These are phyloP conservation scores for Verticillium alfalfae DNA, from an alignment of 2,329 filamentous ascomycete species.

Conservation along the genomic window DNA sequence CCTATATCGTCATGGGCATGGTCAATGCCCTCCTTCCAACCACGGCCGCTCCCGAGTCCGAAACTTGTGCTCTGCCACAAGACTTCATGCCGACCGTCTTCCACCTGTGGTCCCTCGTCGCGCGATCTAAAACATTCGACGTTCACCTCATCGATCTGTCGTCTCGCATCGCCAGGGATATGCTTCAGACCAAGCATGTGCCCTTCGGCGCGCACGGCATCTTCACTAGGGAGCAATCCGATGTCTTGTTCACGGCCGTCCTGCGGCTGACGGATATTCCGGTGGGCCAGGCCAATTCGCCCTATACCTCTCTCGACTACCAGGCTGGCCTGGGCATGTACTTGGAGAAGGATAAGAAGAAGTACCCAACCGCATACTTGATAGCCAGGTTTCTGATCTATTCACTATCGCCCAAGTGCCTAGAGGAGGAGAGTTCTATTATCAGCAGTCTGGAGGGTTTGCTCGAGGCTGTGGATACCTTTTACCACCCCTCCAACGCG, in stretches of 20 bases:
- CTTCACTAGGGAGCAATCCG: conserved; percentile 86
- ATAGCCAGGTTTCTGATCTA: conserved; percentile 90
- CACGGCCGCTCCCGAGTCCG: conserved; percentile 64
- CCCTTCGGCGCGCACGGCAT: conserved; percentile 83
- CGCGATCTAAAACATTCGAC: conserved; percentile 82
- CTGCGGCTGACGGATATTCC: conserved; percentile 89
- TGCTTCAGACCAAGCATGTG: conserved; percentile 67
- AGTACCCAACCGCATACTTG: conserved; percentile 86
- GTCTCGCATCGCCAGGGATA: conserved; percentile 81
- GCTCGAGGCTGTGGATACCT: conserved; percentile 93
- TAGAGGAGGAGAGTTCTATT: conserved; percentile 73
- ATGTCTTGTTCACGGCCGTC: conserved; percentile 87
- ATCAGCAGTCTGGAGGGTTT: conserved; percentile 82
- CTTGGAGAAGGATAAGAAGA: conserved; percentile 87
- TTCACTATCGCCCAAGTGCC: conserved; percentile 80
- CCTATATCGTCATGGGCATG: conserved; percentile 85
- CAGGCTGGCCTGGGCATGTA: conserved; percentile 78
- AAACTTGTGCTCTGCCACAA: conserved; percentile 74
- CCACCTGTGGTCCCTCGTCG: conserved; percentile 92
- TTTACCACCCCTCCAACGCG: conserved; percentile 97
- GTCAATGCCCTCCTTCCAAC: conserved; percentile 88
- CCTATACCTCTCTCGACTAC: conserved; percentile 82
- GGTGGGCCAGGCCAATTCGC: conserved; percentile 90
- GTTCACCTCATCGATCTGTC: conserved; percentile 84
- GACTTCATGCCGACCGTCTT: conserved; percentile 91